A percentile compares a stretch with the other conserved stretches of the same genome.
Evolutionary conservation across 169 alveolate genomes (phyloP).

Genomic region (Cardiosporidium cionae): DNA sequence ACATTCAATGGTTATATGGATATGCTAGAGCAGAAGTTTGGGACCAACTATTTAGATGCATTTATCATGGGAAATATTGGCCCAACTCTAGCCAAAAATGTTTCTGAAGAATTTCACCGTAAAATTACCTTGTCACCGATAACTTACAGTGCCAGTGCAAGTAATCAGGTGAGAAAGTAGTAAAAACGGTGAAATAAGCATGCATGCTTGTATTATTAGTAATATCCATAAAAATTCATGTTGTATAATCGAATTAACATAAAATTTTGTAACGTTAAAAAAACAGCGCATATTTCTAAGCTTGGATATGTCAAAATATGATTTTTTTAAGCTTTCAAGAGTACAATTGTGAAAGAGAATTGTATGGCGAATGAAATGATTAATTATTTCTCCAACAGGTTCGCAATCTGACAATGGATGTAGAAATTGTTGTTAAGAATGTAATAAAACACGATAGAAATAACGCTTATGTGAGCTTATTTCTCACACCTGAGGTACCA

Average conservation of each 20-base stretch:
- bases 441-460: slow-evolving; percentile 22
- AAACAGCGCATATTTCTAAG: neutral
- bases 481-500: slow-evolving; percentile 6
- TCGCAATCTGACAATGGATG: slow-evolving; percentile 7
- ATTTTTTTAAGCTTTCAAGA: neutral
- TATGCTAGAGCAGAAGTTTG: neutral
- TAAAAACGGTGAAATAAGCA: neutral
- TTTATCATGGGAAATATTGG: slow-evolving; percentile 31
- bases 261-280: neutral
- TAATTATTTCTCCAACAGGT: slow-evolving; percentile 1
- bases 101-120: slow-evolving; percentile 8
- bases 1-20: neutral
- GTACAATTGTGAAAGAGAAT: neutral
- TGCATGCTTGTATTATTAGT: neutral
- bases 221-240: neutral
- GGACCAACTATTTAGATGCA: slow-evolving; percentile 7
- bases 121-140: neutral
- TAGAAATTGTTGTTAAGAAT: slow-evolving; percentile 13
- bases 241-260: neutral
- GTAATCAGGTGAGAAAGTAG: slow-evolving; percentile 4
- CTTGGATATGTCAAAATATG: neutral
- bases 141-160: slow-evolving; percentile 10
- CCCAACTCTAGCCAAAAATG: neutral
- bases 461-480: slow-evolving; percentile 14
- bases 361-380: neutral